phyloP scores from a whole-genome alignment of 2,329 filamentous ascomycete species.

The Zymoseptoria ardabiliae region DNA sequence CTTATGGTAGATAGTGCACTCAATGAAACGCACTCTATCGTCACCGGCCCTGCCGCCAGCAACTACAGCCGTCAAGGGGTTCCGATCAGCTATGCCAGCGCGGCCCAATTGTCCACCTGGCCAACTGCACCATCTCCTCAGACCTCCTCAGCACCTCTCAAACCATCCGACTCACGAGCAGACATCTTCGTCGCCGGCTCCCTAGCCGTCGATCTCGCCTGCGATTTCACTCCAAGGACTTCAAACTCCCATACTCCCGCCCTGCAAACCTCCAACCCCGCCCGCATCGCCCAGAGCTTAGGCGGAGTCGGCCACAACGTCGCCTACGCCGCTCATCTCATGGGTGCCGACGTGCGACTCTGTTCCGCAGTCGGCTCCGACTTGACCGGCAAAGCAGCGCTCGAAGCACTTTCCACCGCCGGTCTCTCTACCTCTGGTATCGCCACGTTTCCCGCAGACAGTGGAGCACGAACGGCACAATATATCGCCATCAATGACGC shows the following conservation, averaged over 20 bases:
- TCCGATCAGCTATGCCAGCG: constrained; percentile 1
- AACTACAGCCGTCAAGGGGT: constrained; percentile 13
- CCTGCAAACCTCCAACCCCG: constrained; percentile 78
- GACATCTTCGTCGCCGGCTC: constrained; percentile 87
- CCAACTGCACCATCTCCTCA: background rate
- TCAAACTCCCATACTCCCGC: constrained; percentile 39
- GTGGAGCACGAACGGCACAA: constrained; percentile 67
- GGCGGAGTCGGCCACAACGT: constrained; percentile 93
- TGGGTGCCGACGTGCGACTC: constrained; percentile 60
- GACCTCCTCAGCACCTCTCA: background rate
- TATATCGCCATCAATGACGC: constrained; percentile 85
- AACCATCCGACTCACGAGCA: constrained; percentile 23
- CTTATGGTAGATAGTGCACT: background rate
- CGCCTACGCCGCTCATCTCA: constrained; percentile 69
- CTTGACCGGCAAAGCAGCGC: constrained; percentile 63
- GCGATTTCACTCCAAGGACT: constrained; percentile 18
- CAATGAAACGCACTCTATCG: background rate
- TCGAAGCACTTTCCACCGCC: constrained; percentile 56
- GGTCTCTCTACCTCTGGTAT: constrained; percentile 61
- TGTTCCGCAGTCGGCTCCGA: constrained; percentile 80
- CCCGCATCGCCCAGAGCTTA: constrained; percentile 70
- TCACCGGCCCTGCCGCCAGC: constrained; percentile 9
- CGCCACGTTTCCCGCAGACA: constrained; percentile 34
- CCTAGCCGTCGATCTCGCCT: constrained; percentile 50
- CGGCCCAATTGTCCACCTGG: background rate